These are phyloP conservation scores for Lentinula detonsa DNA, from an alignment of 768 basidiomycete genomes.

Conservation along the genomic window DNA sequence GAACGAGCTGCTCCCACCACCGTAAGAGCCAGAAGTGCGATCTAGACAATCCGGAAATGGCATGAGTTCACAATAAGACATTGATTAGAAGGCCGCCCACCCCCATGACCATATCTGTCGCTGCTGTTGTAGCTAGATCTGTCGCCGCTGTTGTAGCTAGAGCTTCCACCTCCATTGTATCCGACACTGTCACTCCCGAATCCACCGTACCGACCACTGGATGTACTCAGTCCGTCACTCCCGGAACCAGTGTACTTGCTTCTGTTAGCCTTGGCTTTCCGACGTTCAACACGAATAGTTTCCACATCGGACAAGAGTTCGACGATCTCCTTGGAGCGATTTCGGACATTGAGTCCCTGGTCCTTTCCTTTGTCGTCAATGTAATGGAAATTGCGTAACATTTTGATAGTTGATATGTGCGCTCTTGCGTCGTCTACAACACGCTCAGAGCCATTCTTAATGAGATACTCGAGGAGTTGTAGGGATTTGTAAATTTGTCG, in stretches of 20 bases:
- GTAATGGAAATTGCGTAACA: slow-evolving; percentile 97
- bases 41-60: background rate
- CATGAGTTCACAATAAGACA: background rate
- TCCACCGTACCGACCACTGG: slow-evolving; percentile 44
- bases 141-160: slow-evolving; percentile 25
- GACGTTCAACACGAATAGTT: slow-evolving; percentile 78
- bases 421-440: slow-evolving; percentile 97
- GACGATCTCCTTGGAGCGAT: slow-evolving; percentile 89
- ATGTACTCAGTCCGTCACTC: slow-evolving; percentile 71
- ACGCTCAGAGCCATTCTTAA: slow-evolving; percentile 96
- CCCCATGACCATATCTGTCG: slow-evolving; percentile 22
- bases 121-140: slow-evolving; percentile 27
- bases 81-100: background rate
- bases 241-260: slow-evolving; percentile 87
- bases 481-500: slow-evolving; percentile 99
- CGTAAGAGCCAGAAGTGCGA: slow-evolving; percentile 11
- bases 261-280: slow-evolving; percentile 88
- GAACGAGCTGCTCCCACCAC: slow-evolving; percentile 39
- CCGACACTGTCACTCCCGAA: slow-evolving; percentile 32
- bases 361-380: slow-evolving; percentile 99
- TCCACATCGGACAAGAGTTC: slow-evolving; percentile 90
- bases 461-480: slow-evolving; percentile 89
- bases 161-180: slow-evolving; percentile 42
- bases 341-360: slow-evolving; percentile 96
- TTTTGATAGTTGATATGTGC: slow-evolving; percentile 93